Evolutionary conservation across 345 rosid genomes (phyloP).

Genomic region (Trapa bicornis): DNA sequence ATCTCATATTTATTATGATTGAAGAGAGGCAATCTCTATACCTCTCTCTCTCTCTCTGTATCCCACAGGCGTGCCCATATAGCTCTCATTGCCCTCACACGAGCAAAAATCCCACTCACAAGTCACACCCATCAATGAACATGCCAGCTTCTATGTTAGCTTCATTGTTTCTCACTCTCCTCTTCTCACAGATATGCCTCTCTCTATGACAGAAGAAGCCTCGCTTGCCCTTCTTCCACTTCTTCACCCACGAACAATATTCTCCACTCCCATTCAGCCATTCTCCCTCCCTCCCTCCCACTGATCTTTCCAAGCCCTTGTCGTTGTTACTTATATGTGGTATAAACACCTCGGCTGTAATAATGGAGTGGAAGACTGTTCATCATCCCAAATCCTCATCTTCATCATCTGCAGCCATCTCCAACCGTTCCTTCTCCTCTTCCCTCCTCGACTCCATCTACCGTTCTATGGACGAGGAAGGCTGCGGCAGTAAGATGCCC

Average conservation of each 20-base stretch:
- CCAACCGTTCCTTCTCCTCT: constrained; percentile 74
- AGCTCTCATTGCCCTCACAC: not conserved
- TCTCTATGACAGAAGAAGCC: not conserved
- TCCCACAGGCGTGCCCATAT: not conserved
- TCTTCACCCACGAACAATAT: not conserved
- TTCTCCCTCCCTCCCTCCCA: too few relatives aligned
- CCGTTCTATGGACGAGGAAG: constrained; percentile 52
- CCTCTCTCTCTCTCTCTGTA: not conserved
- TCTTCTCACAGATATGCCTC: not conserved
- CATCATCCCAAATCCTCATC: not conserved
- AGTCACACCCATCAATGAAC: not conserved
- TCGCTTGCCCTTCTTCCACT: not conserved
- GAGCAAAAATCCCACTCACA: not conserved
- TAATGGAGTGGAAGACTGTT: constrained; percentile 33
- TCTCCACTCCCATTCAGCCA: not conserved
- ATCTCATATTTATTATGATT: not conserved
- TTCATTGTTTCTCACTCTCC: not conserved
- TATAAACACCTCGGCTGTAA: constrained; percentile 1
- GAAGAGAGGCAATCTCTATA: too few relatives aligned
- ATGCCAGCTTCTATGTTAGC: constrained; percentile 3
- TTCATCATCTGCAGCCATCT: not conserved
- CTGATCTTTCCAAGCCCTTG: too few relatives aligned
- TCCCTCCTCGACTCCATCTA: constrained; percentile 38
- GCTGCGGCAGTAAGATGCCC: not conserved
- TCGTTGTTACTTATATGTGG: not conserved